Conservation (phyloP, 176 grass and related monocot genomes). For the Eragrostis nindensis region DNA sequence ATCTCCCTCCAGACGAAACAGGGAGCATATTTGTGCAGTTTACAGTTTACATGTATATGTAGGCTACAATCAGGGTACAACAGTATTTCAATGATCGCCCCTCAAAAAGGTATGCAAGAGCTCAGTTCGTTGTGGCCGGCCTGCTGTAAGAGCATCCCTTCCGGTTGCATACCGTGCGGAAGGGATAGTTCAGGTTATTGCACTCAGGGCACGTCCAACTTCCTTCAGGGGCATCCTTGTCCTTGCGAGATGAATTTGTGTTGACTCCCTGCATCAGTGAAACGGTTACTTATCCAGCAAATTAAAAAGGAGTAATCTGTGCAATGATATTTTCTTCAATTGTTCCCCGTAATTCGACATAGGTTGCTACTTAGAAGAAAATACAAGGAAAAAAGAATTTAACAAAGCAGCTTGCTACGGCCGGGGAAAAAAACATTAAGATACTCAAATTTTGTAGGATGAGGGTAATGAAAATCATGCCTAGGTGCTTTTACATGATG, state of each 20-base stretch:
- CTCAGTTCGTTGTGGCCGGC: constrained; percentile 44
- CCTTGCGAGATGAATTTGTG: constrained; percentile 44
- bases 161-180: constrained; percentile 75
- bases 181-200: constrained; percentile 90
- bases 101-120: not conserved
- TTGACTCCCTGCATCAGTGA: constrained; percentile 31
- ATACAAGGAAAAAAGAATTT: not conserved
- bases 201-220: constrained; percentile 95
- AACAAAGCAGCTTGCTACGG: not conserved
- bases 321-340: not conserved
- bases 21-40: constrained; percentile 20
- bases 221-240: constrained; percentile 73
- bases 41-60: constrained; percentile 26
- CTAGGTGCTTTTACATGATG: not conserved
- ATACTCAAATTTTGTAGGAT: not conserved
- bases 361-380: not conserved
- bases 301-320: not conserved
- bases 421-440: not conserved
- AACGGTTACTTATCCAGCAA: not conserved
- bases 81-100: not conserved
- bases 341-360: not conserved
- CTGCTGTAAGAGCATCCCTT: constrained; percentile 73
- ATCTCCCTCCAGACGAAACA: not conserved
- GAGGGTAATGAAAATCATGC: not conserved
- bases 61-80: constrained; percentile 30